phyloP scores from a whole-genome alignment of 2,329 filamentous ascomycete genomes.

The Fusarium concolor region DNA sequence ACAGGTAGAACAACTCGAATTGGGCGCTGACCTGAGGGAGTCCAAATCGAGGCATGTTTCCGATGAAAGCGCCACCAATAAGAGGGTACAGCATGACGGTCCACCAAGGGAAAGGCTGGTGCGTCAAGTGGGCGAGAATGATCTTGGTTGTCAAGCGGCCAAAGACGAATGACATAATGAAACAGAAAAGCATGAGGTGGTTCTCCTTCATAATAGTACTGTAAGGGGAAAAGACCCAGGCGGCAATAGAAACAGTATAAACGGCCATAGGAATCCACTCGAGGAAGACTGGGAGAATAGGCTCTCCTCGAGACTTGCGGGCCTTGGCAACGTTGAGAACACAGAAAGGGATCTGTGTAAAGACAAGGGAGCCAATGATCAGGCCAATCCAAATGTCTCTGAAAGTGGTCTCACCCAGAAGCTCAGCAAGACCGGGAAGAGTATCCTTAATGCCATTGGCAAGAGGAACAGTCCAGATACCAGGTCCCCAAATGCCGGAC shows the following conservation, averaged over 20 bases:
- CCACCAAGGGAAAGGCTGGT: slow-evolving; percentile 96
- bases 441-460: slow-evolving; percentile 71
- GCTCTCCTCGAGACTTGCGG: slow-evolving; percentile 76
- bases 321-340: slow-evolving; percentile 86
- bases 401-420: slow-evolving; percentile 79
- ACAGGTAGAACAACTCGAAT: slow-evolving; percentile 83
- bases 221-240: slow-evolving; percentile 92
- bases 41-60: slow-evolving; percentile 83
- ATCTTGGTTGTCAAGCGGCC: slow-evolving; percentile 99
- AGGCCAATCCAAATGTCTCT: slow-evolving; percentile 88
- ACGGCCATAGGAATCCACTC: slow-evolving; percentile 94
- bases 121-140: slow-evolving; percentile 93
- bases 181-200: slow-evolving; percentile 89
- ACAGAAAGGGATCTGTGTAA: slow-evolving; percentile 87
- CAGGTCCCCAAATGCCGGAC: slow-evolving; percentile 88
- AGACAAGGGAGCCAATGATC: slow-evolving; percentile 72
- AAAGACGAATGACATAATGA: slow-evolving; percentile 97
- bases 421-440: slow-evolving; percentile 63
- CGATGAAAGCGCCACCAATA: slow-evolving; percentile 83
- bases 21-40: slow-evolving; percentile 72
- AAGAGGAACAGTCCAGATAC: slow-evolving; percentile 85
- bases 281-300: slow-evolving; percentile 84
- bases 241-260: slow-evolving; percentile 78
- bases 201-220: slow-evolving; percentile 85
- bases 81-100: slow-evolving; percentile 90